These are phyloP conservation scores for Ziziphus jujuba DNA, from an alignment of 306 rosid genomes.

Conservation along the genomic window DNA sequence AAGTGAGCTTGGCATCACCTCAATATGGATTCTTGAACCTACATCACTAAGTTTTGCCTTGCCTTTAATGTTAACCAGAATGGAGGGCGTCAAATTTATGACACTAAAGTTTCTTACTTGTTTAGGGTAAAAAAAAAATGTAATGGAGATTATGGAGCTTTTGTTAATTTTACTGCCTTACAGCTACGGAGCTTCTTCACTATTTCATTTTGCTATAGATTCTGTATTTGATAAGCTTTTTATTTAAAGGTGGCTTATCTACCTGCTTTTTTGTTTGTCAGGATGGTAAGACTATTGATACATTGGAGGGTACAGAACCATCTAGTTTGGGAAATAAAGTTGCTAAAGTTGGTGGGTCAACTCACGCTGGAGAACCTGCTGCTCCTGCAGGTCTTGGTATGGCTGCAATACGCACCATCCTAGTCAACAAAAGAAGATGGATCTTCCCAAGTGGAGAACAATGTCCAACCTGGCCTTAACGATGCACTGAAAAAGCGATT, in stretches of 20 bases:
- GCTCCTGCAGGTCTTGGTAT: conserved; percentile 92
- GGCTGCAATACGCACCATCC: conserved; percentile 75
- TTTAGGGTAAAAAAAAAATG: too few species aligned
- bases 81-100: too few species aligned
- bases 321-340: conserved; percentile 95
- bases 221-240: too few species aligned
- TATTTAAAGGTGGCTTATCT: too few species aligned
- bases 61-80: too few species aligned
- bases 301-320: conserved; percentile 98
- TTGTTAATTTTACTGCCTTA: too few species aligned
- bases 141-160: too few species aligned
- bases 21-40: too few species aligned
- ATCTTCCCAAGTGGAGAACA: conserved; percentile 44
- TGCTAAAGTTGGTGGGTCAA: conserved; percentile 75
- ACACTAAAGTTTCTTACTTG: too few species aligned
- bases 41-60: too few species aligned
- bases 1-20: too few species aligned
- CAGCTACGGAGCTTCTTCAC: too few species aligned
- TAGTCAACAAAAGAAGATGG: conserved; percentile 61
- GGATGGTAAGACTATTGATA: conserved; percentile 81
- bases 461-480: conserved; percentile 43
- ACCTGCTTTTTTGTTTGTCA: conserved; percentile 33
- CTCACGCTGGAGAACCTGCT: conserved; percentile 73
- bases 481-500: conserved; percentile 47
- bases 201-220: neutral